phyloP scores from a whole-genome alignment of 2,329 filamentous ascomycete genomes.

The Rhexocercosporidium sp. region DNA sequence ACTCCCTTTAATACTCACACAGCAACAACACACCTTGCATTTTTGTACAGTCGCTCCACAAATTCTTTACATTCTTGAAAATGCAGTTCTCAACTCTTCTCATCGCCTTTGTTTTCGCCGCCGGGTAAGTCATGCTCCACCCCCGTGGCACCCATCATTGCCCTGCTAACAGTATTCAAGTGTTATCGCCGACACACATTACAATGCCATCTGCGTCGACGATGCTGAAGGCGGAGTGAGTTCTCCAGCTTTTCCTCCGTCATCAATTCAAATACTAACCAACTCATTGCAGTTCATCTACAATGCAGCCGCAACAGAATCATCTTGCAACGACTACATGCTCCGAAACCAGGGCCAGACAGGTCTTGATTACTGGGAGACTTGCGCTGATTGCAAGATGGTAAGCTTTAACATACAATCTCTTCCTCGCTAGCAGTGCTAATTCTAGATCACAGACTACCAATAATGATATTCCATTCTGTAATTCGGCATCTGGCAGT shows the following conservation, averaged over 20 bases:
- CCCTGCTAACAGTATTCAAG: background rate
- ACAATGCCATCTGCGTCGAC: slow-evolving; percentile 26
- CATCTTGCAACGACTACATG: slow-evolving; percentile 25
- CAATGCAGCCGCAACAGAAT: slow-evolving; percentile 24
- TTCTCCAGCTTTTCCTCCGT: background rate
- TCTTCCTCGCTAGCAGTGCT: background rate
- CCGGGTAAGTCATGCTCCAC: slow-evolving; percentile 7
- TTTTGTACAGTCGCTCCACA: background rate
- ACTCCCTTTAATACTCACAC: background rate
- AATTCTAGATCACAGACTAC: background rate
- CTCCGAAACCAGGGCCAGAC: slow-evolving; percentile 22
- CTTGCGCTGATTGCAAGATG: slow-evolving; percentile 30
- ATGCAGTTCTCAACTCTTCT: slow-evolving; percentile 27
- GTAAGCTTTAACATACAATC: background rate
- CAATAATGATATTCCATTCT: slow-evolving; percentile 14
- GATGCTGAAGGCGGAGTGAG: slow-evolving; percentile 12
- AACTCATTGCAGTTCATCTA: slow-evolving; percentile 19
- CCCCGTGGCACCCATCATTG: background rate
- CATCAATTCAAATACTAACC: background rate
- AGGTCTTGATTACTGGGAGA: slow-evolving; percentile 19
- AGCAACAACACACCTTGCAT: background rate
- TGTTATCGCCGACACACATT: slow-evolving; percentile 35
- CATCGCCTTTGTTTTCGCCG: slow-evolving; percentile 11
- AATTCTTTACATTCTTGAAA: slow-evolving; percentile 11
- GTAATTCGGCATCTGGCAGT: slow-evolving; percentile 19